Base-by-base conservation (phyloP, 192 early-diverging fungal species). In the Tieghemiomyces parasiticus region DNA sequence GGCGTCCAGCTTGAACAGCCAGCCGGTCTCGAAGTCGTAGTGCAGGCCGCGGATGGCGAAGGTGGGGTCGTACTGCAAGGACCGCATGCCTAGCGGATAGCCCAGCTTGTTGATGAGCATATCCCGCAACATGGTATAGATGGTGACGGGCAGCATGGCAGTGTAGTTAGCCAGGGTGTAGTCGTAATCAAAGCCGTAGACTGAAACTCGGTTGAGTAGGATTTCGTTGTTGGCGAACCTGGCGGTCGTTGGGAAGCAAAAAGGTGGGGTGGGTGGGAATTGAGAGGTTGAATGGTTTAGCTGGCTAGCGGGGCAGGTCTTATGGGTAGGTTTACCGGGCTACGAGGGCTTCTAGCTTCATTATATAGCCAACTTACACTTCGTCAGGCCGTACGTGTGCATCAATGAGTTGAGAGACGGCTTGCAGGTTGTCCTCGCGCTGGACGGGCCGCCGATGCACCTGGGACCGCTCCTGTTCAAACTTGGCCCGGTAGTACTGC, bases 151-250 rank as follows among this genome's bases (percentile, higher is more conserved):
- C 50, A 82, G 60, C 51, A 70, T 68, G 58, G 73, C 68, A 1
- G 74, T 79, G 58, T 82, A 82, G 30, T 73, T 71, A 2, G 80
- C 80, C n/a, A 82, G 58, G 19, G 80, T 82, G 65, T 80, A 82
- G 59, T 82, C 80, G 60, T 78, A 80, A 61, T 82, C 80, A 46
- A 82, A 78, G 16, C 80, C 80, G 63, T 78, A 82, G 1, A 72
- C 73, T 44, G 74, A 67, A 13, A 82, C 69, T 44, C 67, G 66
- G 60, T 67, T 72, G 3, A 82, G 65, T 47, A 63, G 67, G 19
- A 82, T 66, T 62, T 82, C 80, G 29, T 74, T 78, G 45, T 82
- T 82, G 20, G 77, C 68, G 63, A 82, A 82, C 6, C 69, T 71
- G 35, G 28, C 6, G 0, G 60, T 4, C 8, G 30, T 22, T 13